These are phyloP conservation scores for Coffea humblotiana DNA, from an alignment of 305 asterid genomes.

Conservation along the genomic window DNA sequence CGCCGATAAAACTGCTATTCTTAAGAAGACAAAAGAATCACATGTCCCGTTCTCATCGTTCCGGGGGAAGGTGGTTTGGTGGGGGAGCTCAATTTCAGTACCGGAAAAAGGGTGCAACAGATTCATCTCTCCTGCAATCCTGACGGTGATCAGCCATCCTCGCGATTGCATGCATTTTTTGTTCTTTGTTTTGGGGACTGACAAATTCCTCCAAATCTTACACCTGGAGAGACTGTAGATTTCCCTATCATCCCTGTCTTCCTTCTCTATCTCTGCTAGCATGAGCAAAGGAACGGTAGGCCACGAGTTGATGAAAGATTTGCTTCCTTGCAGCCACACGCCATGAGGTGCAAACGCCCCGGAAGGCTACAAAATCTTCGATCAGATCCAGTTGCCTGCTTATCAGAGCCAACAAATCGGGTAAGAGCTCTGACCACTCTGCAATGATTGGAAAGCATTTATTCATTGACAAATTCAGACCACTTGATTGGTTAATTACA, in stretches of 20 bases:
- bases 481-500: too few species aligned
- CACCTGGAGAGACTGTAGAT: neutral
- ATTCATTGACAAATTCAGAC: too few species aligned
- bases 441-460: neutral
- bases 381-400: neutral
- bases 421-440: neutral
- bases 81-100: neutral
- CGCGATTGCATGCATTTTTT: neutral
- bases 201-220: neutral
- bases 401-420: neutral
- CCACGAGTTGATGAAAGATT: neutral
- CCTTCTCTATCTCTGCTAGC: neutral
- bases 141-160: neutral
- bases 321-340: neutral
- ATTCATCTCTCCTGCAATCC: neutral
- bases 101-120: neutral
- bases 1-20: too few species aligned
- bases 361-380: neutral
- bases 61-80: neutral
- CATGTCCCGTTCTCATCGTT: too few species aligned
- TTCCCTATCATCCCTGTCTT: neutral
- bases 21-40: too few species aligned
- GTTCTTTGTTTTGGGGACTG: neutral
- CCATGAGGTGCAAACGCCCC: conserved; percentile 21
- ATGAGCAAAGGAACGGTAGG: neutral